Evolutionary conservation across 2,329 filamentous ascomycete genomes (phyloP), one percentile per base, ranked within the genome.

Genomic region (Mycogone perniciosa): DNA sequence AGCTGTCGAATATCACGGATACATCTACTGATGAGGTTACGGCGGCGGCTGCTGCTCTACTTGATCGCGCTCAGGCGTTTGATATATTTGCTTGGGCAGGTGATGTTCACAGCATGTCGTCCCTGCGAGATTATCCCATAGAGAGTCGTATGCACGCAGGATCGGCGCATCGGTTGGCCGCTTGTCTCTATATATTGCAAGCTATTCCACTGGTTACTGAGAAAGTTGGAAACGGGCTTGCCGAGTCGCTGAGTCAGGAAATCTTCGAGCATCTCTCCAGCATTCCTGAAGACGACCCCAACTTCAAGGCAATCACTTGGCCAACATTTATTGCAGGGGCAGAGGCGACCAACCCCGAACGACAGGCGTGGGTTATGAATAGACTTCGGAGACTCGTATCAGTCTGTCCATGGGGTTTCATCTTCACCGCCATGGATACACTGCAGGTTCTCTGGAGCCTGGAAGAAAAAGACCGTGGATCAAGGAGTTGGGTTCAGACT

Each of bases 241-340:
- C 33, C 9, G 63, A 66, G 4, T 51, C 58, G 1, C 62, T 81
- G 3, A 71, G 72, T 10, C 55, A 67, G 2, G 74, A 78, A 27
- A 67, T 79, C 1, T 67, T 78, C 6, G 51, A 69, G 3, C 72
- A 78, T 29, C 64, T 81, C 4, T 70, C 71, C 0, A 65, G 64
- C 37, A 72, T 82, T 2, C 71, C 72, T 1, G 68, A 73, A 7
- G 67, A 73, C 2, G 76, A 81, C 42, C 67, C 70, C 1, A 71
- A 80, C 20, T 74, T 80, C 65, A 82, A 81, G 56, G 77, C 75
- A 0, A 79, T 76, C 4, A 72, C 74, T 1, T 82, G 77, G 77
- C 76, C 78, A 0, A 73, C 77, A 0, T 82, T 82, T 48, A 69
- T 82, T 5, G 76, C 74, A 5, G 79, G 77, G 1, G 77, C 77